Evolutionary conservation across 1,139 yeast species (phyloP).

Genomic region (Sugiyamaella castrensis): DNA sequence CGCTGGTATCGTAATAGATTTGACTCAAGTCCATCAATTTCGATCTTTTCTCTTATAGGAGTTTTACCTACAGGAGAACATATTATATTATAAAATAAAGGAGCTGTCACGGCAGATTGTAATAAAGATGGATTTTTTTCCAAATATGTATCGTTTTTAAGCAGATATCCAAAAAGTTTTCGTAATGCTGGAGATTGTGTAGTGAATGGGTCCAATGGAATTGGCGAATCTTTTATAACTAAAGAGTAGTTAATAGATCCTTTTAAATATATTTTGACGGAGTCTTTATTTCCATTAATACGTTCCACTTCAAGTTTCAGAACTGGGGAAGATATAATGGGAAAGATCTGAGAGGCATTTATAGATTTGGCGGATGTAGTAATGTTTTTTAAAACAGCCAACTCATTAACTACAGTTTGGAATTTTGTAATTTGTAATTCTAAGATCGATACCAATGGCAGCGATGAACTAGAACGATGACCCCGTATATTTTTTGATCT

Average conservation of each 20-base stretch:
- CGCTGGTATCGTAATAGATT: constrained; percentile 56
- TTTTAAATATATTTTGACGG: constrained; percentile 5
- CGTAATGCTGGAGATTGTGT: constrained; percentile 16
- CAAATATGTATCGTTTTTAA: constrained; percentile 13
- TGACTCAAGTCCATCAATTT: constrained; percentile 43
- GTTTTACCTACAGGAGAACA: constrained; percentile 12
- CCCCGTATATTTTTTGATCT: neutral
- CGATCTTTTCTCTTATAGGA: constrained; percentile 12
- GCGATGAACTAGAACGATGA: neutral
- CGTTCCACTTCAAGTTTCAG: constrained; percentile 5
- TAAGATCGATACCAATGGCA: neutral
- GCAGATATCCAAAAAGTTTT: constrained; percentile 14
- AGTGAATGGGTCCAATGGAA: constrained; percentile 12
- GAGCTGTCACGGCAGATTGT: constrained; percentile 16
- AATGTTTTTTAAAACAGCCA: constrained; percentile 8
- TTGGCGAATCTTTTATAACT: constrained; percentile 16
- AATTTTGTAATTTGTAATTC: constrained; percentile 14
- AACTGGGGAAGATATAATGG: constrained; percentile 3
- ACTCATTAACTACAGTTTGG: constrained; percentile 2
- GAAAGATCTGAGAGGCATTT: constrained; percentile 6
- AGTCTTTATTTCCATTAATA: neutral
- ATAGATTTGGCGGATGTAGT: constrained; percentile 1
- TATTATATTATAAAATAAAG: constrained; percentile 24
- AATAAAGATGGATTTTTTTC: constrained; percentile 12
- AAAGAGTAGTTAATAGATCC: constrained; percentile 18